Percentiles rank a stretch among this genome's conserved stretches.
Evolutionary conservation across 2,329 filamentous ascomycete species (phyloP).

Genomic region (Trichophyton mentagrophytes): DNA sequence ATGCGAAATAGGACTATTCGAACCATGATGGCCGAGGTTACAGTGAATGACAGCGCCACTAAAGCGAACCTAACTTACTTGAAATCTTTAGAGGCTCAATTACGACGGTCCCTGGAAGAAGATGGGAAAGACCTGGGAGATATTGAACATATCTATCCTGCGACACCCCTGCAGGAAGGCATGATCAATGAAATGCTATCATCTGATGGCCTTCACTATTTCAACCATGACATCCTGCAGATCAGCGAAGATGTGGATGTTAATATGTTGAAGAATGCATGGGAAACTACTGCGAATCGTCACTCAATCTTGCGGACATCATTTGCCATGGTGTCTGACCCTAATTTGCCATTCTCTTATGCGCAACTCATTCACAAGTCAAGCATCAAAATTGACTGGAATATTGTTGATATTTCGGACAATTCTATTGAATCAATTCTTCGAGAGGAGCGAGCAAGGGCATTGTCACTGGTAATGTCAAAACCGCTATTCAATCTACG

Average conservation of each 20-base stretch:
- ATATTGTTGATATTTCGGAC: slow-evolving; percentile 15
- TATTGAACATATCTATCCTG: slow-evolving; percentile 53
- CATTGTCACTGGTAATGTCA: slow-evolving; percentile 14
- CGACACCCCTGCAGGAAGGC: slow-evolving; percentile 73
- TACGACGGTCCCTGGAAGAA: slow-evolving; percentile 29
- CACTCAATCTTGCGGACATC: slow-evolving; percentile 64
- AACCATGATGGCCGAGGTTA: slow-evolving; percentile 37
- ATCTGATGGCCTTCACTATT: slow-evolving; percentile 64
- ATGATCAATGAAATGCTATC: slow-evolving; percentile 72
- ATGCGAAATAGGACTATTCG: slow-evolving; percentile 59
- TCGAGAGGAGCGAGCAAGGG: slow-evolving; percentile 11
- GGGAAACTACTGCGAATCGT: slow-evolving; percentile 44
- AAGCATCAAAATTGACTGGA: slow-evolving; percentile 24
- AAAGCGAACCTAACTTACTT: background rate
- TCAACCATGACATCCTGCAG: slow-evolving; percentile 68
- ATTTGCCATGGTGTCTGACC: slow-evolving; percentile 55
- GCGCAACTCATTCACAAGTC: slow-evolving; percentile 41
- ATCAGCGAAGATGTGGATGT: slow-evolving; percentile 45
- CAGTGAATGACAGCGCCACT: slow-evolving; percentile 9
- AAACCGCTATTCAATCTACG: slow-evolving; percentile 24
- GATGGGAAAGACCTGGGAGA: slow-evolving; percentile 27
- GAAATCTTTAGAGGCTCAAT: slow-evolving; percentile 15
- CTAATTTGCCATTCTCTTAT: slow-evolving; percentile 42
- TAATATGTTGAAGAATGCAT: slow-evolving; percentile 46
- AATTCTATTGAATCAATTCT: slow-evolving; percentile 17